phyloP scores from a whole-genome alignment of 148 eudicot species.

The Diospyros kaki region DNA sequence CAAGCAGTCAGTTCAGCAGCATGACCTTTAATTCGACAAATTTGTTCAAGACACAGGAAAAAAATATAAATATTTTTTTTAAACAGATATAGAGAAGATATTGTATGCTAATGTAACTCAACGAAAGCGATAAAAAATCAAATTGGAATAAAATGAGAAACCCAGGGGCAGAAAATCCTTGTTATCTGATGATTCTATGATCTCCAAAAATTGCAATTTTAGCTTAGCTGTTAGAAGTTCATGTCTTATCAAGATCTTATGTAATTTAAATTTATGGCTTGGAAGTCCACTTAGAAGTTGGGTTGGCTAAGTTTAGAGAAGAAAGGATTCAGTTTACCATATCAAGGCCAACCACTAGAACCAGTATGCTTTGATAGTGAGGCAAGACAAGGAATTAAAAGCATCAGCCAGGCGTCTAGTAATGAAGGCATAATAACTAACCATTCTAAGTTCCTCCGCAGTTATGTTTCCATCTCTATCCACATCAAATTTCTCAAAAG shows the following conservation, averaged over 20 bases:
- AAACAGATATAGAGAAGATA: too few relatives aligned
- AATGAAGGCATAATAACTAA: constrained; percentile 26
- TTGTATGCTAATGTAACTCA: too few relatives aligned
- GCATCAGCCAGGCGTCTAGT: not conserved
- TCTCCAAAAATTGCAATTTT: not conserved
- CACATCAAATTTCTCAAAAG: constrained; percentile 91
- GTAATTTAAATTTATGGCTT: not conserved
- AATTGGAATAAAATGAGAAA: not conserved
- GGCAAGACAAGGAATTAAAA: not conserved
- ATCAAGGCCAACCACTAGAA: not conserved
- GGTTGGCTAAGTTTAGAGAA: not conserved
- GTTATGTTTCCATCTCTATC: constrained; percentile 89
- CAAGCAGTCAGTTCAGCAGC: not conserved
- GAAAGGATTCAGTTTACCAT: not conserved
- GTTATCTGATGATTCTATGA: not conserved
- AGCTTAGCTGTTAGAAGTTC: not conserved
- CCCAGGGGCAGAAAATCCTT: not conserved
- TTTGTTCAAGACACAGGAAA: too few relatives aligned
- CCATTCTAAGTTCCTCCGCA: constrained; percentile 85
- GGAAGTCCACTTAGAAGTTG: too few relatives aligned
- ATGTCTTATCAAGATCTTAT: not conserved
- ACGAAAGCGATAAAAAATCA: too few relatives aligned
- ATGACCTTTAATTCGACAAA: too few relatives aligned
- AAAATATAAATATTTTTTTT: too few relatives aligned
- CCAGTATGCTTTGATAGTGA: not conserved